These are phyloP conservation scores for Dispira simplex DNA, from an alignment of 192 early-diverging fungal genomes.

Conservation along the genomic window DNA sequence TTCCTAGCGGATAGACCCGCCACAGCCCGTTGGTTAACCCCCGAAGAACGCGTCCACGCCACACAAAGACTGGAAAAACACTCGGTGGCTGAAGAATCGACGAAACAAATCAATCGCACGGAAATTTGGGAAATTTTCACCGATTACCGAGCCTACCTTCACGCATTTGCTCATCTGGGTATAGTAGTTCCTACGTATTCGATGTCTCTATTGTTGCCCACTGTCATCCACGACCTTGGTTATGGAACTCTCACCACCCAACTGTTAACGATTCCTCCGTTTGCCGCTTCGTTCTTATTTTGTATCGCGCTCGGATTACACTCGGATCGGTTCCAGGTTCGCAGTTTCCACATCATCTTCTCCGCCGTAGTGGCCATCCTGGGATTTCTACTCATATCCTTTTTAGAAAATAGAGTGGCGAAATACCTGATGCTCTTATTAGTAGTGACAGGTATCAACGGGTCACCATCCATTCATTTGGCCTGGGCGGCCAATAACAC, in stretches of 20 bases:
- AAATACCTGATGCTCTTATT: constrained; percentile 1
- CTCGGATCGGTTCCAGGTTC: constrained; percentile 28
- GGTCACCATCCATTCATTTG: background rate
- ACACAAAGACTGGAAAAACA: background rate
- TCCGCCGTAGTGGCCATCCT: background rate
- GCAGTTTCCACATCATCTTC: constrained; percentile 19
- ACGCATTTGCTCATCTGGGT: constrained; percentile 42
- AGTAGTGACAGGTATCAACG: background rate
- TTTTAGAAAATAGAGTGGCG: background rate
- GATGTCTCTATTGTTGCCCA: constrained; percentile 50
- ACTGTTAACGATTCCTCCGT: constrained; percentile 35
- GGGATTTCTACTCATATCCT: background rate
- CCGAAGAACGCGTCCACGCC: background rate
- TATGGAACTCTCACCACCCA: constrained; percentile 31
- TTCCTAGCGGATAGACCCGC: constrained; percentile 29
- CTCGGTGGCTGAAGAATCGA: background rate
- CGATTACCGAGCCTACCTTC: constrained; percentile 35
- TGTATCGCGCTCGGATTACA: constrained; percentile 21
- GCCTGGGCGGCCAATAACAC: constrained; percentile 6
- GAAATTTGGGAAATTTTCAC: constrained; percentile 19
- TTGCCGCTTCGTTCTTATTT: constrained; percentile 24
- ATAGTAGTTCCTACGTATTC: constrained; percentile 45
- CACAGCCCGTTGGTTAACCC: background rate
- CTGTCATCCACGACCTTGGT: constrained; percentile 50
- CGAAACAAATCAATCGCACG: background rate